Base-by-base conservation (phyloP, 2,329 filamentous ascomycete species). In the Chrysoporthe deuterocubensis region DNA sequence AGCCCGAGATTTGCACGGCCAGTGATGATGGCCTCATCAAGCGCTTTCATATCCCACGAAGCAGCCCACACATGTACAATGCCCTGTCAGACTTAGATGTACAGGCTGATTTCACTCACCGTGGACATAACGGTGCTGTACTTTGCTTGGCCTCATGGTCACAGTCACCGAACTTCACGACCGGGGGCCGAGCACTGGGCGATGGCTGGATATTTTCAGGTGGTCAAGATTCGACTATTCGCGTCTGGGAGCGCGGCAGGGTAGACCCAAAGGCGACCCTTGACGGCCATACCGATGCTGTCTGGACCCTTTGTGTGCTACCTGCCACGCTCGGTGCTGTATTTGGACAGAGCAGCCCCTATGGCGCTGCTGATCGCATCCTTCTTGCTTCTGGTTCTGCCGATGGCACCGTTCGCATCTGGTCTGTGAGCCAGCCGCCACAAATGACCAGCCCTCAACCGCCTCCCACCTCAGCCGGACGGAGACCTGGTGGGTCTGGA, bases 131-230 rank as follows among this genome's bases (percentile, higher is more conserved):
- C n/a, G 95, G 96, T 3, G 89, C 94, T 2, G 94, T 99, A 2
- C 92, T 96, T 52, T 93, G 89, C 56, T 82, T 99, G 37, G 90
- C 95, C 0, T 92, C 95, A 3, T 97, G 93, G 85, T 94, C 93
- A 2, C 90, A 93, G 2, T 90, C 93, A 1, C 92, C 92, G 37
- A 96, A 92, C 75, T 97, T 97, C 77, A 92, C 93, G 8, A 96
- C 93, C 21, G 93, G 94, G 46, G 94, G 94, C 7, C 89, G 94
- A 71, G 93, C 92, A 8, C 89, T 92, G 73, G 95, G 95, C 43
- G 96, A 98, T 74, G 96, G 96, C 40, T 99, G 96, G 96, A 94
- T 99, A 72, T 99, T 99, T 79, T 98, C 95, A 5, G 96, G 96
- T 69, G 96, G 96, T 4, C 94, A 97, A 77, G 96, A 99, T 78